Percentiles rank a stretch among this genome's conserved stretches.
phyloP scores from a whole-genome alignment of 257 asterid species.

The Gentiana straminea region DNA sequence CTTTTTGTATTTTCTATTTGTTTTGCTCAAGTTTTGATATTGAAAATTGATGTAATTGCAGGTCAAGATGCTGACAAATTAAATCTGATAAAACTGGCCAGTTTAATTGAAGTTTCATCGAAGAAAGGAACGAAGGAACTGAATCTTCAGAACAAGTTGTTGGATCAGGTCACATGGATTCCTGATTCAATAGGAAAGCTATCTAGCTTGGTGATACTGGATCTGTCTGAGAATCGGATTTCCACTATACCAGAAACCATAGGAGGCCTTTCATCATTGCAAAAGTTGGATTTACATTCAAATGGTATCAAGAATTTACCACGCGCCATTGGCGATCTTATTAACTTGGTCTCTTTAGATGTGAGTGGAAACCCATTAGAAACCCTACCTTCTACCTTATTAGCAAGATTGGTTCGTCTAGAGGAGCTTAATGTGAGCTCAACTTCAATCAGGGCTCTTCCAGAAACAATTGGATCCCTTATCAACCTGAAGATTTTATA shows the following conservation, averaged over 20 bases:
- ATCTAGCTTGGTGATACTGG: constrained; percentile 46
- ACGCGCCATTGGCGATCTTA: constrained; percentile 58
- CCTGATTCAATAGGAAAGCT: constrained; percentile 93
- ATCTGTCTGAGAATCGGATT: constrained; percentile 75
- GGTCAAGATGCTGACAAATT: no score
- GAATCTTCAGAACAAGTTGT: constrained; percentile 41
- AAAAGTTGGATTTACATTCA: constrained; percentile 50
- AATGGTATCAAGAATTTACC: constrained; percentile 56
- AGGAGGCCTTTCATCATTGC: constrained; percentile 50
- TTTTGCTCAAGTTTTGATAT: no score
- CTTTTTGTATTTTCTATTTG: no score
- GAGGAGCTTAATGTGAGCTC: constrained; percentile 84
- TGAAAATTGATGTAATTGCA: no score
- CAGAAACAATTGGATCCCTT: constrained; percentile 63
- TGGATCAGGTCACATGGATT: constrained; percentile 84
- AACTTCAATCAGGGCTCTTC: constrained; percentile 48
- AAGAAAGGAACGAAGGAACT: constrained; percentile 67
- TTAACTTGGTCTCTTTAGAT: constrained; percentile 50
- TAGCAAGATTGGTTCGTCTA: constrained; percentile 39
- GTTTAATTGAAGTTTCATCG: constrained; percentile 65
- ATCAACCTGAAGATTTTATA: constrained; percentile 50
- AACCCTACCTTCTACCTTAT: constrained; percentile 45
- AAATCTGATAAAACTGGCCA: constrained; percentile 18
- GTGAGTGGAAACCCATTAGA: constrained; percentile 60
- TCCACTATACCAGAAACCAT: constrained; percentile 48